These are phyloP conservation scores for Hygrophoropsis aurantiaca DNA, from an alignment of 768 basidiomycete species.

Conservation along the genomic window DNA sequence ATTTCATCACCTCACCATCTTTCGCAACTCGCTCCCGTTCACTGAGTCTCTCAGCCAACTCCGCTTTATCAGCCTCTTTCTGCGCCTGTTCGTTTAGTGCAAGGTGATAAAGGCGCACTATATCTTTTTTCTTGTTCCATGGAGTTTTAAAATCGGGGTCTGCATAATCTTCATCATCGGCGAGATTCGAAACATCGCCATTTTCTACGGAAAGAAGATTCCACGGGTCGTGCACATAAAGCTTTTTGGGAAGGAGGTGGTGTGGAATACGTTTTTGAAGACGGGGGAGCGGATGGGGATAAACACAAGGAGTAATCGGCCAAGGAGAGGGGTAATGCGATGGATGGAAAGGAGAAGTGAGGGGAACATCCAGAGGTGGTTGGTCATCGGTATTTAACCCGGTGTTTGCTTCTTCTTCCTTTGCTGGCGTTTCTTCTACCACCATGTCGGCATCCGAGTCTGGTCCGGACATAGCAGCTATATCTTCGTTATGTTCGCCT, in stretches of 20 bases:
- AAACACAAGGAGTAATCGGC: conserved; percentile 39
- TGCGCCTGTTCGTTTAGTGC: background rate
- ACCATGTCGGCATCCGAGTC: no score
- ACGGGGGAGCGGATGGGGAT: conserved; percentile 15
- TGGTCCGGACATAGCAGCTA: no score
- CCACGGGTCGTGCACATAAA: conserved; percentile 47
- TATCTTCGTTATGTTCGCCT: no score
- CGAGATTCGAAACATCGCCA: no score
- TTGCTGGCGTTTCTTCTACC: no score
- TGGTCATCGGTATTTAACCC: no score
- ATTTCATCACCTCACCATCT: conserved; percentile 16
- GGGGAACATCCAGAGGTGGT: background rate
- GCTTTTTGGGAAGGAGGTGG: conserved; percentile 37
- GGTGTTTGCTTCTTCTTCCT: no score
- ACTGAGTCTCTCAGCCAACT: background rate
- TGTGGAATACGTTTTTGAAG: conserved; percentile 36
- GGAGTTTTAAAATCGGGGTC: conserved; percentile 3
- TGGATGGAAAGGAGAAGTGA: conserved; percentile 28
- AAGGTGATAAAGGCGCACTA: conserved; percentile 32
- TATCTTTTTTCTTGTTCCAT: conserved; percentile 32
- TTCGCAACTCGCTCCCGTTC: conserved; percentile 3
- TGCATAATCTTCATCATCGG: no score
- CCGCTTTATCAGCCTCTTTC: conserved; percentile 1
- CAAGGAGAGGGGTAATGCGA: conserved; percentile 40
- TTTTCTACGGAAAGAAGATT: conserved; percentile 24